Percentiles rank a stretch among this genome's conserved stretches.
phyloP scores from a whole-genome alignment of 768 basidiomycete species.

The Suillus plorans region DNA sequence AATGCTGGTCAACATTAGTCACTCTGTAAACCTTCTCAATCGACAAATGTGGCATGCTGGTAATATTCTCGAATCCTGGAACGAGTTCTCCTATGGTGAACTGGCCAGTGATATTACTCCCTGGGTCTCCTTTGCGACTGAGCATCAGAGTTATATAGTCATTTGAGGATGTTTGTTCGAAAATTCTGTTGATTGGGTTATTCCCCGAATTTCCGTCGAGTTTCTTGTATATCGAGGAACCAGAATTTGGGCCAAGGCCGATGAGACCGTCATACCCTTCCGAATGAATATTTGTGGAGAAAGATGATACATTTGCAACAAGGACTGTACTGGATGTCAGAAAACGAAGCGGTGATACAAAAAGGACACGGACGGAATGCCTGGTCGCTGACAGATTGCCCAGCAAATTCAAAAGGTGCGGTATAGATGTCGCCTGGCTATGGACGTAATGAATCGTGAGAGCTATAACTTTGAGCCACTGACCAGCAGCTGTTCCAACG shows the following conservation, averaged over 20 bases:
- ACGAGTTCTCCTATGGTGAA: constrained; percentile 68
- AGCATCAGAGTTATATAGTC: constrained; percentile 68
- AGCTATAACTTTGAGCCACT: constrained; percentile 9
- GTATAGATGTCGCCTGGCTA: constrained; percentile 54
- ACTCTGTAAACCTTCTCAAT: constrained; percentile 64
- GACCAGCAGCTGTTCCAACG: constrained; percentile 65
- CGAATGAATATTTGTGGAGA: constrained; percentile 56
- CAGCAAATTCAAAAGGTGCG: constrained; percentile 52
- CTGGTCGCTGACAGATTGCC: constrained; percentile 59
- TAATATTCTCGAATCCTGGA: constrained; percentile 60
- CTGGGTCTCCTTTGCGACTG: constrained; percentile 55
- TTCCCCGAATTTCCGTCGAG: constrained; percentile 50
- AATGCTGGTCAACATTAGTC: constrained; percentile 72
- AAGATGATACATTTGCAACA: constrained; percentile 60
- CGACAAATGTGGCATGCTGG: constrained; percentile 59
- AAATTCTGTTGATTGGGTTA: constrained; percentile 64
- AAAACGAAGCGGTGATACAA: neutral
- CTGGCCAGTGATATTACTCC: constrained; percentile 52
- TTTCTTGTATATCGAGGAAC: constrained; percentile 61
- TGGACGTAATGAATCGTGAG: constrained; percentile 1
- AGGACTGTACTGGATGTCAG: constrained; percentile 44
- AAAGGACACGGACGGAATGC: constrained; percentile 54
- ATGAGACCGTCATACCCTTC: constrained; percentile 73
- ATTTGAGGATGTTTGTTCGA: constrained; percentile 57
- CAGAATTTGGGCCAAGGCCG: constrained; percentile 76